These are phyloP conservation scores for Phlegmacium glaucopus DNA, from an alignment of 768 basidiomycete species.

Conservation along the genomic window DNA sequence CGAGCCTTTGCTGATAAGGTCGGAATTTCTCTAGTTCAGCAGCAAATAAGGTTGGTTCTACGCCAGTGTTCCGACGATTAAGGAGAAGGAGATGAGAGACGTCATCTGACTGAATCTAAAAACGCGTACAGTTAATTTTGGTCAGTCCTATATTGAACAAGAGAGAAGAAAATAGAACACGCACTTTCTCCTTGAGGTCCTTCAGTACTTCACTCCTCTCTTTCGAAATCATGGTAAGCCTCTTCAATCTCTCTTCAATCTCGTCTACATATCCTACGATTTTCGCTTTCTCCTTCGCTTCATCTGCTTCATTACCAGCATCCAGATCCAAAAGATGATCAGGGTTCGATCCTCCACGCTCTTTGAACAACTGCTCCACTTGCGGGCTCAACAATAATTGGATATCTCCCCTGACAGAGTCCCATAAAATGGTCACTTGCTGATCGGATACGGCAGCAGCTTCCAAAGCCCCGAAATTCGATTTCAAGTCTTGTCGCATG, in stretches of 20 bases:
- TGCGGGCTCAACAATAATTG: constrained; percentile 54
- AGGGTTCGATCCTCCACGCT: constrained; percentile 36
- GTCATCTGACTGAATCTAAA: constrained; percentile 90
- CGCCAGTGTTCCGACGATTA: constrained; percentile 79
- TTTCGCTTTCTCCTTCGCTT: constrained; percentile 65
- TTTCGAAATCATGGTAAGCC: constrained; percentile 76
- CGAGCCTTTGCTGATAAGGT: constrained; percentile 82
- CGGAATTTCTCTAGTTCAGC: constrained; percentile 94
- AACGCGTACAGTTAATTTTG: neutral
- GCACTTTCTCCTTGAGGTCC: constrained; percentile 94
- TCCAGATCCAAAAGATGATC: constrained; percentile 64
- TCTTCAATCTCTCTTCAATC: constrained; percentile 75
- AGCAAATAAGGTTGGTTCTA: constrained; percentile 87
- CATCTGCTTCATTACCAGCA: constrained; percentile 54
- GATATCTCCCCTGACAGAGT: constrained; percentile 63
- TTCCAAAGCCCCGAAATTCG: constrained; percentile 65
- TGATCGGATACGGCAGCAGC: constrained; percentile 77
- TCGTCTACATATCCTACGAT: constrained; percentile 65
- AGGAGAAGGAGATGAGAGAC: constrained; percentile 92
- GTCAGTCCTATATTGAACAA: too few species aligned
- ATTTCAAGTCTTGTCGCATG: constrained; percentile 75
- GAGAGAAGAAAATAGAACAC: neutral
- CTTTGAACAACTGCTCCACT: constrained; percentile 62
- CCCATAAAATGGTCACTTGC: constrained; percentile 75
- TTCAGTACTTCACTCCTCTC: constrained; percentile 87